These are phyloP conservation scores for Ceratocystis cubensis DNA, from an alignment of 2,329 filamentous ascomycete species.

Conservation along the genomic window DNA sequence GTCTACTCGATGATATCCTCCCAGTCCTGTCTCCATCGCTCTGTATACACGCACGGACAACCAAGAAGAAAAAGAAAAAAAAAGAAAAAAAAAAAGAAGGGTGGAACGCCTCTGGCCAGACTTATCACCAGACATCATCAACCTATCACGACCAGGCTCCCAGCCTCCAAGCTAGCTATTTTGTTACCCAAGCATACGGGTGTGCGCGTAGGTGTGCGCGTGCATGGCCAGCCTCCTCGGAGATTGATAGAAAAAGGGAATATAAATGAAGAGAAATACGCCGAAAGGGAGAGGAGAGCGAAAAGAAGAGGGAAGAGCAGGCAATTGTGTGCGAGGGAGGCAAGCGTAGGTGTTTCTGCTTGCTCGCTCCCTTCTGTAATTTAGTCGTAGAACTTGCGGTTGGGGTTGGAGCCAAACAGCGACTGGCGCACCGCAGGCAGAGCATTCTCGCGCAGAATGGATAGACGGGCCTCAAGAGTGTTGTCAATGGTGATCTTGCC, in stretches of 20 bases:
- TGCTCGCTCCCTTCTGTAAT: not conserved
- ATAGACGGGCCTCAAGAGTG: slow-evolving; percentile 85
- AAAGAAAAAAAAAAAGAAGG: not conserved
- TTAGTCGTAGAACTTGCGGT: slow-evolving; percentile 92
- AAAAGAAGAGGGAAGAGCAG: no score
- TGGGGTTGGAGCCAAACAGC: slow-evolving; percentile 86
- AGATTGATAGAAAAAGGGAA: no score
- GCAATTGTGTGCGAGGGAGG: no score
- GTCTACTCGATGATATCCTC: not conserved
- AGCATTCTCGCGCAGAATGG: slow-evolving; percentile 69
- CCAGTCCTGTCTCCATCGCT: not conserved
- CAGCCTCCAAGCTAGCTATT: no score
- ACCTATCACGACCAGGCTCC: no score
- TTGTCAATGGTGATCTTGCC: slow-evolving; percentile 99
- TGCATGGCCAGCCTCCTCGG: no score
- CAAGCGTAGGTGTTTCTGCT: no score
- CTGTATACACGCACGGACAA: not conserved
- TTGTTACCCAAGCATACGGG: no score
- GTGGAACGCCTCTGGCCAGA: not conserved
- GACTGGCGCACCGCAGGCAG: slow-evolving; percentile 74
- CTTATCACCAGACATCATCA: no score
- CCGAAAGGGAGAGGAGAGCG: no score
- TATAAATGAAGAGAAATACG: no score
- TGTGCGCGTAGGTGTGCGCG: no score
- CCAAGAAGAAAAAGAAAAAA: slow-evolving; percentile 1